Base-by-base conservation (phyloP, 164 flowering plant species). In the Echeveria elegans region DNA sequence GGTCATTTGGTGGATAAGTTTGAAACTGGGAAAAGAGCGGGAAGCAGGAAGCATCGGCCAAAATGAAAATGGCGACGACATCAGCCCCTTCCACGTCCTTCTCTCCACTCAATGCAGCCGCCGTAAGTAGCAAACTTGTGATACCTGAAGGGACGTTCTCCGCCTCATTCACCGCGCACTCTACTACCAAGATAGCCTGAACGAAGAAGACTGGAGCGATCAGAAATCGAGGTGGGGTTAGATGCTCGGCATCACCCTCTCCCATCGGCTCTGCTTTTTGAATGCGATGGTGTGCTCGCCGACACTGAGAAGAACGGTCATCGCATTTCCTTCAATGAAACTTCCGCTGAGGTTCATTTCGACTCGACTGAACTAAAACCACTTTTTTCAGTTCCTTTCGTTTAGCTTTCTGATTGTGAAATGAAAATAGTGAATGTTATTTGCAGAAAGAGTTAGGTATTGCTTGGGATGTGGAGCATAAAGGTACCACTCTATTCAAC, bases 261-360 rank as follows among this genome's bases (percentile, higher is more conserved):
- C 58, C 83, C 97, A 0, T 74, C 88, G 0, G 97, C 97, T 68
- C 90, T 91, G 52, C 88, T 94, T 29, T 91, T 91, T 50, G 97
- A 91, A 64, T 94, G 99, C 40, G 99, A 94, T 69, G 98, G 99
- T 5, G 96, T 91, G 65, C 89, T 94, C 23, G 99, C 91, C 19
- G 97, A 94, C 68, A 94, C 97, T 2, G 97, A 94, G 84, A 94
- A 88, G 75, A 95, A 91, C 67, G 97, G 99, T 9, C 97, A 94
- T 66, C 85, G 99, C 38, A 71, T 89, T 74, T 94, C 97, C 19
- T 89, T 91, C 82, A 90, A 91, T 53, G 96, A 91, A 53, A 91
- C 99, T 61, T 91, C 91, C 70, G 71, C 82, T 28, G 91, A 94
- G 73, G 97, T 90, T 68, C 26, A 32, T 23, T 30, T 30, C 52